Evolutionary conservation across 768 basidiomycete genomes (phyloP).

Genomic region (Steccherinum ochraceum): DNA sequence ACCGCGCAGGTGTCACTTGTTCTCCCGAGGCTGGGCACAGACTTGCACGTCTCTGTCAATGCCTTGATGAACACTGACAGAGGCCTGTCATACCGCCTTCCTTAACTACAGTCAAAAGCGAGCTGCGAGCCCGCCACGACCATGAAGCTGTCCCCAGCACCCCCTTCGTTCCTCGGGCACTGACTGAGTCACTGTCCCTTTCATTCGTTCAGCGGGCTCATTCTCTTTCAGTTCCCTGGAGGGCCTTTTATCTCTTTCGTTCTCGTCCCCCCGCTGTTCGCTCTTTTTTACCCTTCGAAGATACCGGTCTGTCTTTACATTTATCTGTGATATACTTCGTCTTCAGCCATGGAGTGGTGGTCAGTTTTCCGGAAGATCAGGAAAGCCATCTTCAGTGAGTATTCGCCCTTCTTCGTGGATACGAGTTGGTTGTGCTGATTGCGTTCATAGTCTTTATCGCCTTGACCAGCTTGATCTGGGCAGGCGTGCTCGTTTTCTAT

Average conservation of each 20-base stretch:
- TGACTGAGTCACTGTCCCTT: conserved; percentile 23
- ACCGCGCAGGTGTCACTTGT: background rate
- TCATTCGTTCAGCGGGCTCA: conserved; percentile 13
- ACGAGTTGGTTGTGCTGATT: background rate
- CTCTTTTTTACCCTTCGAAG: conserved; percentile 3
- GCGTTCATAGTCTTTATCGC: conserved; percentile 14
- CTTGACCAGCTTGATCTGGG: conserved; percentile 16
- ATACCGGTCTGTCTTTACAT: conserved; percentile 6
- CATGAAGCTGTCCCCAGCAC: background rate
- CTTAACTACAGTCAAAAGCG: background rate
- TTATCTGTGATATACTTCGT: conserved; percentile 1
- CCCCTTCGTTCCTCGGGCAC: conserved; percentile 18
- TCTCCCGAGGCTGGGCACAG: background rate
- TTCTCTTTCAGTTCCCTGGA: conserved; percentile 20
- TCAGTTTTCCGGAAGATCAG: conserved; percentile 16
- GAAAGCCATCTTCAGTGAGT: conserved; percentile 18
- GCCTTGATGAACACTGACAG: background rate
- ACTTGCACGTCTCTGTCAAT: background rate
- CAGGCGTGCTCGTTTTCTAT: conserved; percentile 18
- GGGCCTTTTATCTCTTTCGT: conserved; percentile 13
- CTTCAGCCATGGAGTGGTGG: conserved; percentile 22
- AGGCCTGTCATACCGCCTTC: background rate
- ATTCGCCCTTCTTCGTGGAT: background rate
- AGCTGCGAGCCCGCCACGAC: background rate
- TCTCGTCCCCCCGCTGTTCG: background rate